Conservation (phyloP, 768 basidiomycete genomes). For the Boletus sensibilis region DNA sequence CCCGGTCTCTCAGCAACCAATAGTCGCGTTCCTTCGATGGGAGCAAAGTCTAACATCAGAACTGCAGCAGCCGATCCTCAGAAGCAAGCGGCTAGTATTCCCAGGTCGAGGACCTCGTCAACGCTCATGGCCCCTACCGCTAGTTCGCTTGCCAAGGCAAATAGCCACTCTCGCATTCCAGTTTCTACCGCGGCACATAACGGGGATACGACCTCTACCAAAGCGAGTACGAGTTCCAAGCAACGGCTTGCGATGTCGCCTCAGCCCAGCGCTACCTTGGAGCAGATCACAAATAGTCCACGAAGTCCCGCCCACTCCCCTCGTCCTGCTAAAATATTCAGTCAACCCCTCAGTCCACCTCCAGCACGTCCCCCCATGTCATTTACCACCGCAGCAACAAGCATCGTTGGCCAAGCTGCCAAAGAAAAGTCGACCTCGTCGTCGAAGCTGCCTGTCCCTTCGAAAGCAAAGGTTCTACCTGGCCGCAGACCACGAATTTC, state of each 20-base stretch:
- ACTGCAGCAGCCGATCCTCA: constrained; percentile 5
- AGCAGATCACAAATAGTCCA: constrained; percentile 36
- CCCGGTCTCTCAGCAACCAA: constrained; percentile 26
- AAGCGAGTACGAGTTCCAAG: constrained; percentile 11
- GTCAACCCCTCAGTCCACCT: constrained; percentile 45
- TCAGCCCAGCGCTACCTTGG: constrained; percentile 24
- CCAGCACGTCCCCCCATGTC: constrained; percentile 25
- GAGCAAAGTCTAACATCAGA: constrained; percentile 21
- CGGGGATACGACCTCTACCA: constrained; percentile 17
- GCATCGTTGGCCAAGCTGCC: constrained; percentile 17
- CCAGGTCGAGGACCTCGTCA: constrained; percentile 37
- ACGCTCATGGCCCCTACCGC: constrained; percentile 73
- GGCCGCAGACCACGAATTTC: constrained; percentile 76
- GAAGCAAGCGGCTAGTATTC: constrained; percentile 11
- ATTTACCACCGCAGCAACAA: constrained; percentile 32
- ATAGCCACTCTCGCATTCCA: constrained; percentile 25
- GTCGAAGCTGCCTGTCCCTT: constrained; percentile 19
- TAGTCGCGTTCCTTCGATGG: constrained; percentile 29
- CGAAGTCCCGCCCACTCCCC: constrained; percentile 10
- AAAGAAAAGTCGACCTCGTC: not conserved
- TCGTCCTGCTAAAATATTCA: constrained; percentile 46
- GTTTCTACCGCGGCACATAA: constrained; percentile 12
- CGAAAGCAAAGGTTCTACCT: constrained; percentile 33
- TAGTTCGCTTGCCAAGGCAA: constrained; percentile 67
- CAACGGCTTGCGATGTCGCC: constrained; percentile 12